Percentiles rank a stretch among this genome's conserved stretches.
phyloP scores from a whole-genome alignment of 129 eudicot genomes.

The Artemisia annua region DNA sequence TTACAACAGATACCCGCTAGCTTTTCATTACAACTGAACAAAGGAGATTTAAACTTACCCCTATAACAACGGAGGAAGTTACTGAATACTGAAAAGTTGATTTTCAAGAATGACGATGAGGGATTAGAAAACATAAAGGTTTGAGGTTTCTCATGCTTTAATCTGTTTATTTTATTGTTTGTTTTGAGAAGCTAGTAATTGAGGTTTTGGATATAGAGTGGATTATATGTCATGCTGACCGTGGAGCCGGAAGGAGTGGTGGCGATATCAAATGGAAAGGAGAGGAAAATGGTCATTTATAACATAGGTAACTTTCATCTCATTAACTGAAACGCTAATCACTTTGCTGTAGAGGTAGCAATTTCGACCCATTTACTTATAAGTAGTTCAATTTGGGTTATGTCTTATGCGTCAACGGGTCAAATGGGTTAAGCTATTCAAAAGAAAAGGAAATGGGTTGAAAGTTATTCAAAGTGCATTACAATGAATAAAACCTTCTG shows the following conservation, averaged over 20 bases:
- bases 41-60: constrained; percentile 41
- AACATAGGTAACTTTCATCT: constrained; percentile 70
- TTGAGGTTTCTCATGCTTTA: constrained; percentile 24
- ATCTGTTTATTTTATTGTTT: neutral
- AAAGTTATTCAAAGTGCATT: neutral
- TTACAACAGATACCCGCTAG: constrained; percentile 75
- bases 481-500: neutral
- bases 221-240: constrained; percentile 48
- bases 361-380: neutral
- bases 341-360: neutral
- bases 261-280: constrained; percentile 64
- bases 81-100: constrained; percentile 87
- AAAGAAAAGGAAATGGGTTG: neutral
- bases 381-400: neutral
- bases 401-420: no score
- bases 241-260: constrained; percentile 93
- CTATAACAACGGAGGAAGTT: constrained; percentile 58
- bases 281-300: constrained; percentile 58
- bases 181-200: constrained; percentile 19
- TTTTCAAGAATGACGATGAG: constrained; percentile 57
- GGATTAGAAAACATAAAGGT: constrained; percentile 35
- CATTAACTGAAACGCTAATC: constrained; percentile 5
- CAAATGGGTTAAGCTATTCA: no score
- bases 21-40: constrained; percentile 62
- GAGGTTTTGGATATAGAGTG: constrained; percentile 40